Evolutionary conservation across 306 rosid species (phyloP).

Genomic region (Trifolium repens): DNA sequence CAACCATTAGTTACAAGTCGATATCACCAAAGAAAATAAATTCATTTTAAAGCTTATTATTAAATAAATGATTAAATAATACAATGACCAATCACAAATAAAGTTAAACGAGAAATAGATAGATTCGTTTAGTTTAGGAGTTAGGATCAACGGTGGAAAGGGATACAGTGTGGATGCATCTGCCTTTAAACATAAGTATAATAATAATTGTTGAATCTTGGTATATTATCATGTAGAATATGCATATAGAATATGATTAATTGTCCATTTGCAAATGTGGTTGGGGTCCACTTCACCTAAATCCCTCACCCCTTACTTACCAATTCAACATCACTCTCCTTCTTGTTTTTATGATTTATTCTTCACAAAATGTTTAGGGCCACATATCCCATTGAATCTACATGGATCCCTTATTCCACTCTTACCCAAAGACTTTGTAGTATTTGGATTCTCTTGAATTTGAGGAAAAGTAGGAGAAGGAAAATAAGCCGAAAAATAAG

Average conservation of each 20-base stretch:
- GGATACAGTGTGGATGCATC: slow-evolving; percentile 8
- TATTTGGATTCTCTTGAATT: background rate
- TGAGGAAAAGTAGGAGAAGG: background rate
- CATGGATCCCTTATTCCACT: background rate
- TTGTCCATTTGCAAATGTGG: background rate
- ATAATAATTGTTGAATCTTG: slow-evolving; percentile 19
- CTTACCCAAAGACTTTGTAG: background rate
- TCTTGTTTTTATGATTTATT: slow-evolving; percentile 6
- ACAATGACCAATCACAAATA: slow-evolving; percentile 2
- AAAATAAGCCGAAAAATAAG: background rate
- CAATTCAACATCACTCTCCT: background rate
- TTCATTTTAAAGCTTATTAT: background rate
- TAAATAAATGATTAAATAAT: slow-evolving; percentile 5
- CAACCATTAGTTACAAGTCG: slow-evolving; percentile 48
- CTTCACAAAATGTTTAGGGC: background rate
- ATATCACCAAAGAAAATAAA: slow-evolving; percentile 8
- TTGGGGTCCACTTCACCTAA: slow-evolving; percentile 17
- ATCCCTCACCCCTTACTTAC: slow-evolving; percentile 9
- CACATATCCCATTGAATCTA: background rate
- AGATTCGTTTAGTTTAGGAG: background rate
- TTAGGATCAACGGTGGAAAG: slow-evolving; percentile 1
- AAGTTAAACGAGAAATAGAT: background rate
- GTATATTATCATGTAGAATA: background rate
- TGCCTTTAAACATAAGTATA: slow-evolving; percentile 1
- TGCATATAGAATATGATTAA: slow-evolving; percentile 26